phyloP scores from a whole-genome alignment of 768 basidiomycete species.

The Agrocybe praecox region DNA sequence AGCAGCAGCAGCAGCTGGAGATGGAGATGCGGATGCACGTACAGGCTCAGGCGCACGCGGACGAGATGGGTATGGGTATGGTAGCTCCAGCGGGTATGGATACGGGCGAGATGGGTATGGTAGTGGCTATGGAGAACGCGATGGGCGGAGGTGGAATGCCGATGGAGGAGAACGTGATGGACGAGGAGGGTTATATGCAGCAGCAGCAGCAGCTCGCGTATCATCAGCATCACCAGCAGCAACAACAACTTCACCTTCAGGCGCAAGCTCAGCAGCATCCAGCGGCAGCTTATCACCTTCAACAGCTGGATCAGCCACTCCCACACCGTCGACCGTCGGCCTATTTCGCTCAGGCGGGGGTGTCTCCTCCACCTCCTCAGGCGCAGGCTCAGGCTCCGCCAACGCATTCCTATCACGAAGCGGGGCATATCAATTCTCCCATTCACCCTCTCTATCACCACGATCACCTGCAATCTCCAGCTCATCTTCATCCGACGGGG shows the following conservation, averaged over 20 bases:
- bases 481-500: slow-evolving; percentile 23
- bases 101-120: background rate
- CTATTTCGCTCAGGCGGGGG: slow-evolving; percentile 2
- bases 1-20: slow-evolving; percentile 40
- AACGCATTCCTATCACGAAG: slow-evolving; percentile 4
- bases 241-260: slow-evolving; percentile 18
- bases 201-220: slow-evolving; percentile 11
- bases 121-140: background rate
- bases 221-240: slow-evolving; percentile 1
- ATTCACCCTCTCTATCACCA: slow-evolving; percentile 31
- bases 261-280: slow-evolving; percentile 3
- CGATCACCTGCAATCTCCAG: slow-evolving; percentile 16
- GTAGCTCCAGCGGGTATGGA: background rate
- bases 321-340: slow-evolving; percentile 6
- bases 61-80: background rate
- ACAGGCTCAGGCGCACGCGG: background rate
- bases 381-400: background rate
- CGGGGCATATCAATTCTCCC: slow-evolving; percentile 18
- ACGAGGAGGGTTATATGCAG: slow-evolving; percentile 30
- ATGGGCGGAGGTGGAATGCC: slow-evolving; percentile 21
- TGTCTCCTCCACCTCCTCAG: background rate
- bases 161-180: slow-evolving; percentile 26
- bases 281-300: slow-evolving; percentile 11
- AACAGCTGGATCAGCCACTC: slow-evolving; percentile 13
- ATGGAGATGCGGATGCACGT: slow-evolving; percentile 9